Evolutionary conservation across 441 rosid genomes (phyloP).

Genomic region (Erodium trifolium): DNA sequence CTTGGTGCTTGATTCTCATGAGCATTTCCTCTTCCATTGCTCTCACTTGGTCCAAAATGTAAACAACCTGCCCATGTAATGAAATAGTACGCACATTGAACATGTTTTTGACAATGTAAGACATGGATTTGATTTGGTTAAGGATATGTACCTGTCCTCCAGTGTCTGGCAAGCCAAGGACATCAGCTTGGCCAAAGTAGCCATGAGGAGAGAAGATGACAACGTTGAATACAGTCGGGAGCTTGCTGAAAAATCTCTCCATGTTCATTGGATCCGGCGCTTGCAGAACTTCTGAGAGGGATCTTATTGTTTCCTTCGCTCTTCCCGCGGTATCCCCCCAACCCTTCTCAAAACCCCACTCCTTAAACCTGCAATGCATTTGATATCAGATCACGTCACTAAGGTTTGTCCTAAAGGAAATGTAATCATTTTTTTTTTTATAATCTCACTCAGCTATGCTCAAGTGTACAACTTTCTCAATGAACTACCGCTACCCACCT

Average conservation of each 20-base stretch:
- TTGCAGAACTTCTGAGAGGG: conserved; percentile 80
- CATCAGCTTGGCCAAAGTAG: conserved; percentile 96
- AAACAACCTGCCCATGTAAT: conserved; percentile 47
- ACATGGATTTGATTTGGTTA: too few species aligned
- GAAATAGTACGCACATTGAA: not conserved
- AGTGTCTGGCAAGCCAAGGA: conserved; percentile 93
- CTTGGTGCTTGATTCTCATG: conserved; percentile 70
- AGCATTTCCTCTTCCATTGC: conserved; percentile 90
- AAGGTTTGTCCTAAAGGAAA: not conserved
- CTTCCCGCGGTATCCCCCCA: conserved; percentile 92
- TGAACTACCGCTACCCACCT: too few species aligned
- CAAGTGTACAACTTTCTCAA: conserved; percentile 13
- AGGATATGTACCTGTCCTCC: conserved; percentile 72
- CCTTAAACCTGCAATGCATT: conserved; percentile 46
- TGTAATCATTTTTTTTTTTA: not conserved
- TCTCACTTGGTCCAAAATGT: conserved; percentile 93
- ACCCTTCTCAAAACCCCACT: conserved; percentile 94
- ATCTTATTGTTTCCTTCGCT: conserved; percentile 65
- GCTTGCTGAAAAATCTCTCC: conserved; percentile 85
- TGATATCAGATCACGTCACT: not conserved
- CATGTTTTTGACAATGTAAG: not conserved
- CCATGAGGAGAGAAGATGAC: conserved; percentile 95
- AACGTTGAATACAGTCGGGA: conserved; percentile 87
- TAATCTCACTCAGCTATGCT: too few species aligned
- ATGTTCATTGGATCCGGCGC: conserved; percentile 90